Evolutionary conservation across 257 asterid species (phyloP).

Genomic region (Vinca minor): DNA sequence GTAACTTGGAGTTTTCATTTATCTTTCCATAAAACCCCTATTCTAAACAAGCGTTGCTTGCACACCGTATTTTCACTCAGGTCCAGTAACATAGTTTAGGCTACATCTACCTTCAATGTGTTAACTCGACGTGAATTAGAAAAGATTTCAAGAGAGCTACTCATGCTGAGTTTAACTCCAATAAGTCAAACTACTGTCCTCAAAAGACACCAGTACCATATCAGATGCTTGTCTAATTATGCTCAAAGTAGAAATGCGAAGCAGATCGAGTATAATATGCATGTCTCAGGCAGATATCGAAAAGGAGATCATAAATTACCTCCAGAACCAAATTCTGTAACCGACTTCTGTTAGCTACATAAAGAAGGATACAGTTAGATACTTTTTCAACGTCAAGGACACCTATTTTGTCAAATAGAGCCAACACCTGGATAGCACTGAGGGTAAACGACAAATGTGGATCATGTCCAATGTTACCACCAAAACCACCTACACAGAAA

Average conservation of each 20-base stretch:
- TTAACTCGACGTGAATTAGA: background rate
- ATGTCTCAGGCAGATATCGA: background rate
- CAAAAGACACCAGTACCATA: background rate
- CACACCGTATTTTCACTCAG: background rate
- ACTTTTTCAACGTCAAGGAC: conserved; percentile 74
- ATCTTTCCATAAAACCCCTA: too few relatives aligned
- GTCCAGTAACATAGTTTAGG: background rate
- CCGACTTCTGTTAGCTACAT: background rate
- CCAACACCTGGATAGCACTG: conserved; percentile 87
- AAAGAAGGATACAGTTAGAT: conserved; percentile 62
- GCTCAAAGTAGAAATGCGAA: background rate
- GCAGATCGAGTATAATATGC: background rate
- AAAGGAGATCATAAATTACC: background rate
- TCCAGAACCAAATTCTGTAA: too few relatives aligned
- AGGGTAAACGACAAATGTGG: conserved; percentile 80
- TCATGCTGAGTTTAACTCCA: background rate
- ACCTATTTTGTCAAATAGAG: conserved; percentile 69
- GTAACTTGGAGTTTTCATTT: too few relatives aligned
- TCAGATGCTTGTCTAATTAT: background rate
- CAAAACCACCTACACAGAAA: conserved; percentile 66
- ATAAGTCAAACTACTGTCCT: background rate
- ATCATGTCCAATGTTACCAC: conserved; percentile 91
- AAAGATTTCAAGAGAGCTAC: background rate
- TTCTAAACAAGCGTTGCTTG: background rate
- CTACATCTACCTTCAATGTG: background rate